Evolutionary conservation across 768 basidiomycete genomes (phyloP).

Genomic region (Daedaleopsis nitida): DNA sequence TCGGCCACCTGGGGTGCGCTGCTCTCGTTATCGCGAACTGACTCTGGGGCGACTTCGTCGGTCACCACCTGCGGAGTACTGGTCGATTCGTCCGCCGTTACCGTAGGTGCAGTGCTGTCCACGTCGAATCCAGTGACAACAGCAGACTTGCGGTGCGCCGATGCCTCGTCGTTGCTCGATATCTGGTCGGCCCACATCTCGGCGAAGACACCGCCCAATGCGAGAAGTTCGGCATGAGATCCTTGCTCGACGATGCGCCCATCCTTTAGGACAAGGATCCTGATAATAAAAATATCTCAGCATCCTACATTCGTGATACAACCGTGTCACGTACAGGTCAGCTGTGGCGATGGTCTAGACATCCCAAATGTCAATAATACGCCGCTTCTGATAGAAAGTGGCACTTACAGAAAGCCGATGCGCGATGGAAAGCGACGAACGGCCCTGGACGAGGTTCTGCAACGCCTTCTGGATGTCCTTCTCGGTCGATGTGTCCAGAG

Average conservation of each 20-base stretch:
- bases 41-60: conserved; percentile 29
- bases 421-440: conserved; percentile 77
- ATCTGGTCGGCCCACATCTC: conserved; percentile 90
- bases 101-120: conserved; percentile 23
- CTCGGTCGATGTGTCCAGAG: conserved; percentile 88
- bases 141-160: conserved; percentile 38
- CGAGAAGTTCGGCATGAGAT: conserved; percentile 75
- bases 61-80: conserved; percentile 18
- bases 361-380: conserved; percentile 2
- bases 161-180: conserved; percentile 58
- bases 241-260: conserved; percentile 87
- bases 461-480: conserved; percentile 87
- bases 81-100: conserved; percentile 10
- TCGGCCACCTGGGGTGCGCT: conserved; percentile 15
- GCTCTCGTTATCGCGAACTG: conserved; percentile 22
- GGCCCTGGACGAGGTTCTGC: conserved; percentile 73
- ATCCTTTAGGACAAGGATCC: conserved; percentile 90
- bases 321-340: conserved; percentile 42
- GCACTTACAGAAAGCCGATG: conserved; percentile 74
- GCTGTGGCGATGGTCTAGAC: conserved; percentile 55
- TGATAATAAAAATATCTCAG: conserved; percentile 31
- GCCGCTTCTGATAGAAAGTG: conserved; percentile 6
- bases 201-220: conserved; percentile 71
- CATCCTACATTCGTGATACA: neutral
- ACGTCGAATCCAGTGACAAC: conserved; percentile 49